Percentiles rank a stretch among this genome's conserved stretches.
Conservation (phyloP, 2,329 filamentous ascomycete genomes). For the Colletotrichum sublineola region DNA sequence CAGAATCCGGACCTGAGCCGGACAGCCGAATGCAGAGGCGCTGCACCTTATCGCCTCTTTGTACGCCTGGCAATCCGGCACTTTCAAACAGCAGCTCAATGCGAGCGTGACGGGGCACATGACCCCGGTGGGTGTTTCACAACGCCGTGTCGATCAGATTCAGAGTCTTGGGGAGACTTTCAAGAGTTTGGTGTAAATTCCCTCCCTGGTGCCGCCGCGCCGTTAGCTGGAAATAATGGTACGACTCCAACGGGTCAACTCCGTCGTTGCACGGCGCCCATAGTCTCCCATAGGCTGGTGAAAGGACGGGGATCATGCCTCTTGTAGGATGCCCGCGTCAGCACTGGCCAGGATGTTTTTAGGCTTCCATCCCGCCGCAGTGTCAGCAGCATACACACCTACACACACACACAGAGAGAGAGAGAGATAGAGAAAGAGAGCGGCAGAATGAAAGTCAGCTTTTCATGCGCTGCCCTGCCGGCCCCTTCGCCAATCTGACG, state of each 20-base stretch:
- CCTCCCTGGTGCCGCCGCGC: background rate
- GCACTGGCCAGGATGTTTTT: constrained; percentile 5
- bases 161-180: background rate
- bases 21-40: background rate
- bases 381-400: background rate
- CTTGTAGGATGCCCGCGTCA: constrained; percentile 14
- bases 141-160: constrained; percentile 11
- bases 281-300: background rate
- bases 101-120: constrained; percentile 1
- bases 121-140: background rate
- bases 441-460: background rate
- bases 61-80: no score
- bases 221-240: constrained; percentile 24
- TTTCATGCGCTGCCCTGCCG: background rate
- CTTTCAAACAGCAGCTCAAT: background rate
- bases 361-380: background rate
- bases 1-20: constrained; percentile 7
- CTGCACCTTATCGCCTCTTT: background rate
- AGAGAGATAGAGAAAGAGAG: no score
- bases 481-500: background rate
- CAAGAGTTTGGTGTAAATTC: constrained; percentile 1
- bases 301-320: background rate
- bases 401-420: no score
- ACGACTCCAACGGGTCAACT: constrained; percentile 17
- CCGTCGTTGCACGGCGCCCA: background rate